Evolutionary conservation across 176 grass and related monocot species (phyloP).

Genomic region (Avena insularis): DNA sequence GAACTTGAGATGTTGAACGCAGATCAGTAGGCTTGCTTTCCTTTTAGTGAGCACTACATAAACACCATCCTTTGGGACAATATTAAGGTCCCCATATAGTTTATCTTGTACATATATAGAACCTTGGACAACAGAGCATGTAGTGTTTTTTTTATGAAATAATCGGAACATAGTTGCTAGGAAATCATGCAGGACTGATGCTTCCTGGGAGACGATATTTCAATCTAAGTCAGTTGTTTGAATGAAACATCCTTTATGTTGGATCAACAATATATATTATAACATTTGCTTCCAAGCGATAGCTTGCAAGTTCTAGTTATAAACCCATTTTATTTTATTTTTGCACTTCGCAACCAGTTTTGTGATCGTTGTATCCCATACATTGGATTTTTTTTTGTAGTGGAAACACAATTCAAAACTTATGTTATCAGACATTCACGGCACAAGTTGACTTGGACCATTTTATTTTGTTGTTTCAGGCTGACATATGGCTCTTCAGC

Average conservation of each 20-base stretch:
- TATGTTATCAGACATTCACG: too few species aligned
- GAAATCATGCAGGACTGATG: background rate
- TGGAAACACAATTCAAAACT: background rate
- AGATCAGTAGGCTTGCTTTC: background rate
- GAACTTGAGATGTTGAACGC: background rate
- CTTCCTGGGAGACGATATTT: background rate
- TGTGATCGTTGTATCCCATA: background rate
- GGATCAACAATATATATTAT: background rate
- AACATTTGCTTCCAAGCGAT: background rate
- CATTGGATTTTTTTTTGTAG: background rate
- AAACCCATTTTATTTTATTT: too few species aligned
- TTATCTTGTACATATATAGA: background rate
- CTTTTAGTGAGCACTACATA: background rate
- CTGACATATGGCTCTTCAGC: constrained; percentile 14
- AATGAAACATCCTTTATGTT: background rate
- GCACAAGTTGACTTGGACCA: background rate
- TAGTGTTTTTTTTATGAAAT: background rate
- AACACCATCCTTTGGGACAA: background rate
- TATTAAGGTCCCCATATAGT: background rate
- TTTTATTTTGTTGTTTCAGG: constrained; percentile 23
- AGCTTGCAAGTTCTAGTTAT: constrained; percentile 5
- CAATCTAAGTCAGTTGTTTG: background rate
- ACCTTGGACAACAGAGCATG: background rate
- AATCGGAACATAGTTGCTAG: background rate
- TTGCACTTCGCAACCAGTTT: background rate